A percentile compares a stretch with the other conserved stretches of the same genome.
phyloP scores from a whole-genome alignment of 1,284 basidiomycete genomes.

The Microbotryum violaceum region DNA sequence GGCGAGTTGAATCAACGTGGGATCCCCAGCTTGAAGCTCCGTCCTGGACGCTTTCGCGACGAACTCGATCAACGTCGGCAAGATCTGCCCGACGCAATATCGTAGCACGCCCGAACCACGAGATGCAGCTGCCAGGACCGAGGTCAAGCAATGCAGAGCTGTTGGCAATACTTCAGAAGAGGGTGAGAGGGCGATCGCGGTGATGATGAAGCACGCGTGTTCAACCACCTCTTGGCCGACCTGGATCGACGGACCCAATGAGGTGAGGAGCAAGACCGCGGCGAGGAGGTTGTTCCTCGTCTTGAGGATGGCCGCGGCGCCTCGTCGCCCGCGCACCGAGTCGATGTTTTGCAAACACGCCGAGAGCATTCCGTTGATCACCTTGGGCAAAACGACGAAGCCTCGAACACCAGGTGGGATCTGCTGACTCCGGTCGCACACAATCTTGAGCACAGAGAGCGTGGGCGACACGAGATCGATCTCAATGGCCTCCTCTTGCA shows the following conservation, averaged over 20 bases:
- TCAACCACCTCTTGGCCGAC: constrained; percentile 71
- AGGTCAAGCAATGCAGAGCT: constrained; percentile 79
- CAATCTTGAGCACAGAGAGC: constrained; percentile 64
- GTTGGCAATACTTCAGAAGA: constrained; percentile 71
- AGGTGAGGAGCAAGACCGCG: constrained; percentile 74
- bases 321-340: constrained; percentile 82
- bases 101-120: constrained; percentile 58
- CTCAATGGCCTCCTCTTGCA: constrained; percentile 73
- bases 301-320: constrained; percentile 68
- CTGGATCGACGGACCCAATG: constrained; percentile 59
- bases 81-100: constrained; percentile 61
- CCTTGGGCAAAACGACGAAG: constrained; percentile 37
- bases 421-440: constrained; percentile 51
- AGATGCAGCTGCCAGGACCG: constrained; percentile 60
- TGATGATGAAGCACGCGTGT: constrained; percentile 73
- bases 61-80: constrained; percentile 72
- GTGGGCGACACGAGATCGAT: constrained; percentile 71
- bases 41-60: constrained; percentile 50
- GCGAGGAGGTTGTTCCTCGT: constrained; percentile 86
- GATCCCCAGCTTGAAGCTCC: not conserved
- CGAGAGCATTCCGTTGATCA: constrained; percentile 78
- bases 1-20: constrained; percentile 43
- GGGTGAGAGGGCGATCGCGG: constrained; percentile 59
- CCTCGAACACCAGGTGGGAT: constrained; percentile 4
- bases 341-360: constrained; percentile 78